A percentile compares a stretch with the other conserved stretches of the same genome.
phyloP scores from a whole-genome alignment of 495 filamentous ascomycete genomes.

The Hyaloscypha hepaticicola region DNA sequence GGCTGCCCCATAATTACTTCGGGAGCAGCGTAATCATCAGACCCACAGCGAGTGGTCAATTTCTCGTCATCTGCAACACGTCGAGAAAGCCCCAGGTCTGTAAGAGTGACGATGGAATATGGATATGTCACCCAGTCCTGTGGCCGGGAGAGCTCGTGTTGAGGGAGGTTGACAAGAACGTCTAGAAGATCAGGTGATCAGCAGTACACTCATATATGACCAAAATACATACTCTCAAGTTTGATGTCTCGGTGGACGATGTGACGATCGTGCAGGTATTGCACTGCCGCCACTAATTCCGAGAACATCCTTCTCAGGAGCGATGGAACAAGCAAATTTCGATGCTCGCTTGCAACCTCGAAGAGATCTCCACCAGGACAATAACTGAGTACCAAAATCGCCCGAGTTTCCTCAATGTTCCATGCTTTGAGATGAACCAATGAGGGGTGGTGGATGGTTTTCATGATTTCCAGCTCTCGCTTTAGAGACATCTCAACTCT shows the following conservation, averaged over 20 bases:
- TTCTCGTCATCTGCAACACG: conserved; percentile 75
- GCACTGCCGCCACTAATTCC: conserved; percentile 80
- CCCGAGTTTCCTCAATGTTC: conserved; percentile 74
- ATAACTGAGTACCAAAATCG: conserved; percentile 84
- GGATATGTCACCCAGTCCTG: conserved; percentile 70
- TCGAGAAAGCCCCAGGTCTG: conserved; percentile 88
- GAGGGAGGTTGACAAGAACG: conserved; percentile 81
- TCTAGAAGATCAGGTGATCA: conserved; percentile 53
- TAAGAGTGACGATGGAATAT: conserved; percentile 80
- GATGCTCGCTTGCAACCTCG: conserved; percentile 74
- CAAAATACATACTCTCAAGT: conserved; percentile 75
- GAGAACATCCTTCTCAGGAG: conserved; percentile 85
- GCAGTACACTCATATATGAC: conserved; percentile 9
- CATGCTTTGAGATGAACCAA: conserved; percentile 87
- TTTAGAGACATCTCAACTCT: conserved; percentile 89
- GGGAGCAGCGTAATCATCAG: conserved; percentile 94
- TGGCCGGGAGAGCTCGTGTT: conserved; percentile 44
- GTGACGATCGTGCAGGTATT: conserved; percentile 77
- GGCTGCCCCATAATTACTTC: conserved; percentile 94
- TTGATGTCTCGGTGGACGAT: conserved; percentile 98
- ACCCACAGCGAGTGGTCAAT: conserved; percentile 86
- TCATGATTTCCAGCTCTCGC: conserved; percentile 91
- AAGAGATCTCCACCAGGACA: conserved; percentile 94
- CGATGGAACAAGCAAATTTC: conserved; percentile 59
- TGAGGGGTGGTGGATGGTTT: conserved; percentile 80